These are phyloP conservation scores for Candida tropicalis DNA, from an alignment of 1,139 yeast species.

Conservation along the genomic window DNA sequence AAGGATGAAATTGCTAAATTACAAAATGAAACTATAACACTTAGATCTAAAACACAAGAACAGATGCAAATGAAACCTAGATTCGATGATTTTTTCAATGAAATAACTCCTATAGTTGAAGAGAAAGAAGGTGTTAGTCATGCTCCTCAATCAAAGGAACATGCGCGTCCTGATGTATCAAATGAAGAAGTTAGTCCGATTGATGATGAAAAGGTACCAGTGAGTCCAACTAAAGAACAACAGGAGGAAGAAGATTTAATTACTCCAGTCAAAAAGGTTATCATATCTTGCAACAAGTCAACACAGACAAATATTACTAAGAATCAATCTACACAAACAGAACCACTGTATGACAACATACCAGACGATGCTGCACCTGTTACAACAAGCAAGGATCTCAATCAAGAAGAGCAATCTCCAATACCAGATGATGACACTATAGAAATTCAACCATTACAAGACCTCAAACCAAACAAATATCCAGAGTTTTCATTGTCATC, in stretches of 20 bases:
- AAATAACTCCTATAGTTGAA: too few relatives aligned
- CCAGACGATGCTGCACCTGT: not conserved
- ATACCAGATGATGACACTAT: not conserved
- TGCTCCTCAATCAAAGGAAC: too few relatives aligned
- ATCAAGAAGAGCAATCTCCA: too few relatives aligned
- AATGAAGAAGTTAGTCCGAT: too few relatives aligned
- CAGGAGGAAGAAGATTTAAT: not conserved
- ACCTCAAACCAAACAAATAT: not conserved
- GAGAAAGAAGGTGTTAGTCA: too few relatives aligned
- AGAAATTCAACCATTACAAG: too few relatives aligned
- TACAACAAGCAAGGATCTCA: not conserved
- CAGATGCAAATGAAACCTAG: too few relatives aligned
- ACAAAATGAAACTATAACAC: too few relatives aligned
- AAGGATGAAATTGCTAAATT: not conserved
- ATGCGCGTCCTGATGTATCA: too few relatives aligned
- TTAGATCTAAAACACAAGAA: too few relatives aligned
- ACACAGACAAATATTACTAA: not conserved
- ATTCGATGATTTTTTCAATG: too few relatives aligned
- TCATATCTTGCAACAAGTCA: not conserved
- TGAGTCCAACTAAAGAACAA: not conserved
- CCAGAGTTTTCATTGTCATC: slow-evolving; percentile 1
- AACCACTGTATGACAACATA: not conserved
- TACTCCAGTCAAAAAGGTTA: not conserved
- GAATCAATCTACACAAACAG: not conserved
- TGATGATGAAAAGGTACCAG: too few relatives aligned